phyloP scores from a whole-genome alignment of 1,284 basidiomycete species.

The Chiua sp. region DNA sequence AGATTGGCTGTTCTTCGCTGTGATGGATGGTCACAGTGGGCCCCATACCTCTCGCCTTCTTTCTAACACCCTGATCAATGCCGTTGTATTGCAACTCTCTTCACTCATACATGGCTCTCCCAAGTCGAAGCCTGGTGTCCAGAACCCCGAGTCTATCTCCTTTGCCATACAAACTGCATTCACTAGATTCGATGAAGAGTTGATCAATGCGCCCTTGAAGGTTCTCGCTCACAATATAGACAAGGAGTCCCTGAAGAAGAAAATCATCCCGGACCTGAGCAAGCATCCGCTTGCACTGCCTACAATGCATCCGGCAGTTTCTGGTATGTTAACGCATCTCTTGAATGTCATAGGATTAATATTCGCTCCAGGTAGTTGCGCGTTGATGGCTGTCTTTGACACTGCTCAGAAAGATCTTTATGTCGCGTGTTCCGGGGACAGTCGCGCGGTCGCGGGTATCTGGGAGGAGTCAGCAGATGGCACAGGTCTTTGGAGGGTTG shows the following conservation, averaged over 20 bases:
- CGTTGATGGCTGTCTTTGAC: conserved; percentile 86
- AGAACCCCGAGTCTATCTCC: conserved; percentile 68
- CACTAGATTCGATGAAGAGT: conserved; percentile 77
- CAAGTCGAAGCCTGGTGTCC: conserved; percentile 34
- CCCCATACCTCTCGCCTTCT: conserved; percentile 85
- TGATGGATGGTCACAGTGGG: conserved; percentile 94
- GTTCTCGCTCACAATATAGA: conserved; percentile 67
- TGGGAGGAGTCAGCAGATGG: conserved; percentile 75
- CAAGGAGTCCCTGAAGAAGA: conserved; percentile 53
- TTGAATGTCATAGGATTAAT: conserved; percentile 9
- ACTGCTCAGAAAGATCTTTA: conserved; percentile 83
- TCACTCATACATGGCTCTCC: conserved; percentile 49
- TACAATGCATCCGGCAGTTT: conserved; percentile 80
- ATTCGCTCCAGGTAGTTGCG: conserved; percentile 75
- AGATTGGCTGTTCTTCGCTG: conserved; percentile 83
- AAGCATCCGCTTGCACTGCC: conserved; percentile 71
- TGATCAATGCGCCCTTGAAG: conserved; percentile 79
- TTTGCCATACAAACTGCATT: conserved; percentile 82
- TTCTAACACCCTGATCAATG: conserved; percentile 85
- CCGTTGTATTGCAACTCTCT: conserved; percentile 81
- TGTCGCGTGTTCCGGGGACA: conserved; percentile 93
- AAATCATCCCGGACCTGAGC: conserved; percentile 68
- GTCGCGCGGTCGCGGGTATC: conserved; percentile 93
- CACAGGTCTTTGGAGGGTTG: conserved; percentile 80
- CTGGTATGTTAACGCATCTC: conserved; percentile 46